Percentiles rank a stretch among this genome's conserved stretches.
Evolutionary conservation across 2,329 filamentous ascomycete species (phyloP).

Genomic region (Exophiala viscosa): DNA sequence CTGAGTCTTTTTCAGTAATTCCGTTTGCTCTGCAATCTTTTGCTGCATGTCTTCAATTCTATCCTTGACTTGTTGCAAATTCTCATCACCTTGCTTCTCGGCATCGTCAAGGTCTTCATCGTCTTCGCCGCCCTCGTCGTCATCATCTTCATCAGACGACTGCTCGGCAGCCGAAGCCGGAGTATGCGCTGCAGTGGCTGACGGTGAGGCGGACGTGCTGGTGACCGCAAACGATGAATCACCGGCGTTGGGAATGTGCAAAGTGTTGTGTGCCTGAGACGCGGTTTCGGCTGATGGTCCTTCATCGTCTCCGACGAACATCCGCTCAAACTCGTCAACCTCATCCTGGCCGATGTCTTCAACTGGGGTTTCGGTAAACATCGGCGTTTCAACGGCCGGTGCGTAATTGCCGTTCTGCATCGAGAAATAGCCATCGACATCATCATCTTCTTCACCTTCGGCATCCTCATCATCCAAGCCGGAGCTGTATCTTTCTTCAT

Average conservation of each 20-base stretch:
- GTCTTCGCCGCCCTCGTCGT: constrained; percentile 35
- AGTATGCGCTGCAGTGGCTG: constrained; percentile 27
- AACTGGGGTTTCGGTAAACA: constrained; percentile 18
- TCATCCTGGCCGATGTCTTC: constrained; percentile 37
- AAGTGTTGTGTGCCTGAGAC: constrained; percentile 11
- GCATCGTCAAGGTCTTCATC: constrained; percentile 43
- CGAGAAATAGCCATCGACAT: constrained; percentile 32
- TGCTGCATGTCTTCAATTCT: constrained; percentile 43
- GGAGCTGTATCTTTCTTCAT: constrained; percentile 40
- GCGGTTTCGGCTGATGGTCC: constrained; percentile 29
- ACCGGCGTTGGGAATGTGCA: constrained; percentile 28
- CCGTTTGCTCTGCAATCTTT: constrained; percentile 44
- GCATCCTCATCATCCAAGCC: constrained; percentile 50
- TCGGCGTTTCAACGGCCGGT: constrained; percentile 29
- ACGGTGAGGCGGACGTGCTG: constrained; percentile 29
- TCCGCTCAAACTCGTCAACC: constrained; percentile 30
- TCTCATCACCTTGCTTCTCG: constrained; percentile 36
- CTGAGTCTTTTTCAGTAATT: constrained; percentile 34
- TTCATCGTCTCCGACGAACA: constrained; percentile 33
- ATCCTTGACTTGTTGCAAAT: constrained; percentile 35
- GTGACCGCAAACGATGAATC: constrained; percentile 29
- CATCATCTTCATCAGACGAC: constrained; percentile 32
- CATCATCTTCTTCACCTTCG: constrained; percentile 45
- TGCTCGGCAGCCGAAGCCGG: constrained; percentile 22
- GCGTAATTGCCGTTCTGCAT: constrained; percentile 32